These are phyloP conservation scores for Colletotrichum graminicola DNA, from an alignment of 2,329 filamentous ascomycete genomes.

Conservation along the genomic window DNA sequence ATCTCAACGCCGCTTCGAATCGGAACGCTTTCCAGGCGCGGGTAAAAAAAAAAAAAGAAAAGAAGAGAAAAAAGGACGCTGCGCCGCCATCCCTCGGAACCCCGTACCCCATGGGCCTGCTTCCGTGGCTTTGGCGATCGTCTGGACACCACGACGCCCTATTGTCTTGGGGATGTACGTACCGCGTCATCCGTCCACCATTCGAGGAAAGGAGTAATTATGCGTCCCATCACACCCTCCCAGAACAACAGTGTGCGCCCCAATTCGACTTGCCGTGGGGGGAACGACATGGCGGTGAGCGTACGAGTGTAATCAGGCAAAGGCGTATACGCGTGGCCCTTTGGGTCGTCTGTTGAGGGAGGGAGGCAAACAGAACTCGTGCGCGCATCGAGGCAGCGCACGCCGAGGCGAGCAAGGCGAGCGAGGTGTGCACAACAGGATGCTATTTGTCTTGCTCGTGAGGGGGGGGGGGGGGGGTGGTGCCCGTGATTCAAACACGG, in stretches of 20 bases:
- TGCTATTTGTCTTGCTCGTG: background rate
- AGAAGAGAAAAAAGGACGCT: slow-evolving; percentile 25
- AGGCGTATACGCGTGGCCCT: slow-evolving; percentile 11
- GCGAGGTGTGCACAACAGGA: background rate
- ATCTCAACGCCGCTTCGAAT: slow-evolving; percentile 38
- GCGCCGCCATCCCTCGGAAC: slow-evolving; percentile 19
- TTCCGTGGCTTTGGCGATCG: slow-evolving; percentile 31
- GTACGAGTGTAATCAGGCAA: slow-evolving; percentile 1
- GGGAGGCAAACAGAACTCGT: background rate
- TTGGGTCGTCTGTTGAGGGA: slow-evolving; percentile 16
- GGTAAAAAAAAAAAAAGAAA: slow-evolving; percentile 21
- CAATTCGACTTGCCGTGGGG: slow-evolving; percentile 19
- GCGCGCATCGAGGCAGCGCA: slow-evolving; percentile 11
- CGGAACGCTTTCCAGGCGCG: slow-evolving; percentile 34
- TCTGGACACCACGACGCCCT: slow-evolving; percentile 10
- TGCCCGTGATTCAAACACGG: background rate
- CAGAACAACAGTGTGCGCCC: slow-evolving; percentile 17
- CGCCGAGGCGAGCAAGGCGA: background rate
- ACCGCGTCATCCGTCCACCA: slow-evolving; percentile 13
- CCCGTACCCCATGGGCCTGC: slow-evolving; percentile 11
- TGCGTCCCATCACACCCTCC: slow-evolving; percentile 37
- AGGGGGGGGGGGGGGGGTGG: no score
- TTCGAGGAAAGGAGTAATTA: background rate
- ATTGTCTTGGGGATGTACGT: slow-evolving; percentile 20
- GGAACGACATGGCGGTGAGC: slow-evolving; percentile 30